Evolutionary conservation across 2,329 filamentous ascomycete genomes (phyloP).

Genomic region (Claviceps digitariae): DNA sequence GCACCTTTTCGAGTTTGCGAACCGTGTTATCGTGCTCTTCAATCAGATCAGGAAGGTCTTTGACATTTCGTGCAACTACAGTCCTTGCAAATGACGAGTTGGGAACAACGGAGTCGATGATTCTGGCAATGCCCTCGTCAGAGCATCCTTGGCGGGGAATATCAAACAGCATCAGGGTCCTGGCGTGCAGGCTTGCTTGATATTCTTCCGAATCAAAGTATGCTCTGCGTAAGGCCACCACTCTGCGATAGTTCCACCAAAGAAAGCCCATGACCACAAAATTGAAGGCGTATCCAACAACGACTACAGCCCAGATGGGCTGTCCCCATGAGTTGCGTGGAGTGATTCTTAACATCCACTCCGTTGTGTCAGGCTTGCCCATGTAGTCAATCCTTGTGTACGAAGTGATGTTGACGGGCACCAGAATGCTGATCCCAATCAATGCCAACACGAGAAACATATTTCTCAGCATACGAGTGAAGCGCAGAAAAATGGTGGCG

Average conservation of each 20-base stretch:
- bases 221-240: slow-evolving; percentile 55
- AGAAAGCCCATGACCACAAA: slow-evolving; percentile 66
- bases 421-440: slow-evolving; percentile 61
- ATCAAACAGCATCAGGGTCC: slow-evolving; percentile 64
- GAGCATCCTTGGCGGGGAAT: slow-evolving; percentile 63
- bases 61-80: slow-evolving; percentile 82
- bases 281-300: slow-evolving; percentile 53
- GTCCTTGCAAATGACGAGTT: slow-evolving; percentile 67
- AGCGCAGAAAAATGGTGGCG: slow-evolving; percentile 78
- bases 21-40: slow-evolving; percentile 72
- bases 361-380: slow-evolving; percentile 9
- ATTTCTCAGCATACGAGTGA: slow-evolving; percentile 82
- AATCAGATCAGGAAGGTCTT: slow-evolving; percentile 74
- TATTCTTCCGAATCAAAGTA: slow-evolving; percentile 85
- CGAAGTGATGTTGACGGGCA: slow-evolving; percentile 61
- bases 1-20: slow-evolving; percentile 63
- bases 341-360: slow-evolving; percentile 47
- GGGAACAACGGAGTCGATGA: slow-evolving; percentile 70
- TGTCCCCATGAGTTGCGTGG: slow-evolving; percentile 39
- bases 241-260: slow-evolving; percentile 77
- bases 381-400: slow-evolving; percentile 9
- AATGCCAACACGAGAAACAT: slow-evolving; percentile 65
- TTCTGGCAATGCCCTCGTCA: slow-evolving; percentile 75
- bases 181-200: slow-evolving; percentile 70
- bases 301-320: slow-evolving; percentile 45